Conservation (phyloP, 2,329 filamentous ascomycete species). For the Aspergillus tamarii region DNA sequence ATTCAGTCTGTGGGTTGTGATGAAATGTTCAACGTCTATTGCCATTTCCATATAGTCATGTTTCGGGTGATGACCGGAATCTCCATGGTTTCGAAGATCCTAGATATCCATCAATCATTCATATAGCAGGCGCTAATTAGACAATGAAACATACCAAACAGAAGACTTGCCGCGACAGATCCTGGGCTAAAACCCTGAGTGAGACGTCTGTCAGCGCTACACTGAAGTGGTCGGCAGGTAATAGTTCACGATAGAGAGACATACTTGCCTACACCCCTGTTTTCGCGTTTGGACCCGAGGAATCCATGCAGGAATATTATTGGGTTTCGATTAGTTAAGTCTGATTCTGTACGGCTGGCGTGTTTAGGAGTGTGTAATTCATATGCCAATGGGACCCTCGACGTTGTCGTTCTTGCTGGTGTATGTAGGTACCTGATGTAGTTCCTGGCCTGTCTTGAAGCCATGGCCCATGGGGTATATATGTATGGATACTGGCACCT, state of each 20-base stretch:
- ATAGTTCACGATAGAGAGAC: conserved; percentile 28
- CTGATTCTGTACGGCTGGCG: not conserved
- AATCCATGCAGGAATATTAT: conserved; percentile 88
- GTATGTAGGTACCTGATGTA: not conserved
- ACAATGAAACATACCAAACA: not conserved
- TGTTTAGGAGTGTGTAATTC: conserved; percentile 3
- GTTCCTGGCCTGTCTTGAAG: not conserved
- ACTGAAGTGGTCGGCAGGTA: not conserved
- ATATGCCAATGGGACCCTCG: conserved; percentile 10
- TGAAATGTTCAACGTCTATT: conserved; percentile 27
- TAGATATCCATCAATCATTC: conserved; percentile 33
- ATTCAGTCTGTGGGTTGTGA: conserved; percentile 19
- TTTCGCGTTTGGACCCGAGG: conserved; percentile 90
- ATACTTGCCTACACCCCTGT: conserved; percentile 88
- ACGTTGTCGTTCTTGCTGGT: not conserved
- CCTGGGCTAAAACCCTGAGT: conserved; percentile 19
- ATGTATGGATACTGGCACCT: not conserved
- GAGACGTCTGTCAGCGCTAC: not conserved
- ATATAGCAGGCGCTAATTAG: not conserved
- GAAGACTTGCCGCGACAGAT: conserved; percentile 12
- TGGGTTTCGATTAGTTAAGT: conserved; percentile 38
- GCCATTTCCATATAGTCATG: conserved; percentile 29
- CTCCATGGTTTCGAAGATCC: conserved; percentile 91
- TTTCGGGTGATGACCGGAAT: conserved; percentile 68
- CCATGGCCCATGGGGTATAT: not conserved